These are phyloP conservation scores for Herpetomonas tarakana DNA, from an alignment of 208 protist genomes.

Conservation along the genomic window DNA sequence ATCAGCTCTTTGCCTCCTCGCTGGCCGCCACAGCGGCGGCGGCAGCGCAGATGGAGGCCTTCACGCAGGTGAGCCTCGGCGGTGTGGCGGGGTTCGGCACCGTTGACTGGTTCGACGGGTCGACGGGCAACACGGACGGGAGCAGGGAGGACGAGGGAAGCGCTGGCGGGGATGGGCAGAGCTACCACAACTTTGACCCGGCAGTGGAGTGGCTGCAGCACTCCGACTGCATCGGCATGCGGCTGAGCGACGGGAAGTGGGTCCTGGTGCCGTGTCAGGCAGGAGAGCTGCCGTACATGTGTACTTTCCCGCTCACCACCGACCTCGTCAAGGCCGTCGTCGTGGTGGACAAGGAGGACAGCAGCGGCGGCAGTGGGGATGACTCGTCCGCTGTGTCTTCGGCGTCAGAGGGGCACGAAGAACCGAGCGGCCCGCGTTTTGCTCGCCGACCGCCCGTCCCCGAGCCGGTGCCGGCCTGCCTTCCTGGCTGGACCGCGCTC, in stretches of 20 bases:
- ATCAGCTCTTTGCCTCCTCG: background rate
- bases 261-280: conserved; percentile 22
- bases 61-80: conserved; percentile 13
- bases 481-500: conserved; percentile 40
- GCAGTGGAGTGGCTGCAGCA: conserved; percentile 24
- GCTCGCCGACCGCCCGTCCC: conserved; percentile 29
- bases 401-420: background rate
- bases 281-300: conserved; percentile 33
- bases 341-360: conserved; percentile 1
- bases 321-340: conserved; percentile 2
- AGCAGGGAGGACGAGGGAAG: background rate
- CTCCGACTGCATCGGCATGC: conserved; percentile 49
- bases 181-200: conserved; percentile 43
- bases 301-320: conserved; percentile 25
- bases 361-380: background rate
- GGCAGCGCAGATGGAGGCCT: background rate
- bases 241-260: conserved; percentile 34
- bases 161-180: background rate
- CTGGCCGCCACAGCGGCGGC: background rate
- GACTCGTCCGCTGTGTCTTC: background rate
- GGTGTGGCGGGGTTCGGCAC: conserved; percentile 28
- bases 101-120: conserved; percentile 29
- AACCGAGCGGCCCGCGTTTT: background rate
- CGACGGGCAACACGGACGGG: background rate
- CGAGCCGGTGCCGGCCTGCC: conserved; percentile 34